Evolutionary conservation across 1,284 basidiomycete genomes (phyloP).

Genomic region (Melanopsichium pennsylvanicum): DNA sequence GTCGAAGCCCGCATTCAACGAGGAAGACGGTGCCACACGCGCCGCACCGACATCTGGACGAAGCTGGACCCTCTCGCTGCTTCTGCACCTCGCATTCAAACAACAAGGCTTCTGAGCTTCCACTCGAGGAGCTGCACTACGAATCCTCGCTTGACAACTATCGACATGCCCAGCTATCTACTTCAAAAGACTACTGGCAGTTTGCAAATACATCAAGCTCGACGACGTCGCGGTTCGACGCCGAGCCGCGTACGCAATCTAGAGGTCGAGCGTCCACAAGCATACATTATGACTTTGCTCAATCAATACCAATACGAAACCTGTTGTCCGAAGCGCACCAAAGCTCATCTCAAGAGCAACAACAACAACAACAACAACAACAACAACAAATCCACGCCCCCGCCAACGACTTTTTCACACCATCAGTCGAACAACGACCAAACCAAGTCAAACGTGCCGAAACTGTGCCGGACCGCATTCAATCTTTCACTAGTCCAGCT

Average conservation of each 20-base stretch:
- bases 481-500: background rate
- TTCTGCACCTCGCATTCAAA: conserved; percentile 20
- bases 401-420: conserved; percentile 30
- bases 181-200: conserved; percentile 8
- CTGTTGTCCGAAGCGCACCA: background rate
- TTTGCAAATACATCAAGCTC: background rate
- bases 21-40: conserved; percentile 12
- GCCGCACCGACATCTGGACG: conserved; percentile 18
- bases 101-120: conserved; percentile 29
- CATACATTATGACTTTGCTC: background rate
- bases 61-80: conserved; percentile 39
- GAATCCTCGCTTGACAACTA: conserved; percentile 11
- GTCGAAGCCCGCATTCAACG: background rate
- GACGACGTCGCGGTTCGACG: background rate
- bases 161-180: conserved; percentile 6
- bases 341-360: background rate
- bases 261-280: background rate
- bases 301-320: background rate
- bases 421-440: conserved; percentile 3
- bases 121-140: conserved; percentile 24
- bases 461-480: background rate
- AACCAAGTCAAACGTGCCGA: background rate
- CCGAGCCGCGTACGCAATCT: background rate
- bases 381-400: background rate
- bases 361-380: background rate